Evolutionary conservation across 345 rosid genomes (phyloP).

Genomic region (Geranium rotundifolium): DNA sequence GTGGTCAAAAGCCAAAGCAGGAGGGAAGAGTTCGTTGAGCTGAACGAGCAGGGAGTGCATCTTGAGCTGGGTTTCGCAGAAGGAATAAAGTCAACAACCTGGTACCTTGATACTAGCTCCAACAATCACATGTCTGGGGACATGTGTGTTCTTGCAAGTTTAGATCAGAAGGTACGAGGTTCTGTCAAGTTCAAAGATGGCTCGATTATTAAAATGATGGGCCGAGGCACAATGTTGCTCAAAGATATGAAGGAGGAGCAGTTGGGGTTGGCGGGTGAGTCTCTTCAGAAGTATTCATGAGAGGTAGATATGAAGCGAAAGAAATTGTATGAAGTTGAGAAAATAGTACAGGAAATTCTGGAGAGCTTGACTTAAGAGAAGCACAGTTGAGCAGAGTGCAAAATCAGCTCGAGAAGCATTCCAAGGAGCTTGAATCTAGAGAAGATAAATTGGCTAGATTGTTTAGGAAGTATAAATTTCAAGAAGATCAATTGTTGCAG

Average conservation of each 20-base stretch:
- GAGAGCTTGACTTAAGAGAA: slow-evolving; percentile 9
- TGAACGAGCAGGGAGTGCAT: too few relatives aligned
- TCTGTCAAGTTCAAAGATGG: too few relatives aligned
- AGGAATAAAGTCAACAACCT: too few relatives aligned
- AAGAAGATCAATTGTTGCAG: background rate
- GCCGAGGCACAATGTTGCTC: too few relatives aligned
- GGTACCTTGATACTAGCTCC: too few relatives aligned
- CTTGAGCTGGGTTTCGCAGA: too few relatives aligned
- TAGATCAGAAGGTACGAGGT: too few relatives aligned
- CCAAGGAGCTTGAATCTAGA: background rate
- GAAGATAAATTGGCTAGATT: background rate
- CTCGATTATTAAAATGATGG: too few relatives aligned
- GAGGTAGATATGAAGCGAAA: background rate
- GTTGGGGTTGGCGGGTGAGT: background rate
- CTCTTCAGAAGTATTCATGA: background rate
- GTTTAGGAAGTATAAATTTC: background rate
- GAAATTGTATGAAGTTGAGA: background rate
- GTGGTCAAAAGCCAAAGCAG: too few relatives aligned
- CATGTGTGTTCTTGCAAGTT: too few relatives aligned
- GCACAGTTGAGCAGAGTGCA: background rate
- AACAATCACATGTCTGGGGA: too few relatives aligned
- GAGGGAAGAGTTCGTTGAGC: too few relatives aligned
- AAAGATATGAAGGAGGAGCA: background rate
- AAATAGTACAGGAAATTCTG: background rate
- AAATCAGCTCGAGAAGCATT: background rate